Base-by-base conservation (phyloP, 139 green algal genomes). In the Chlamydomonas schloesseri region DNA sequence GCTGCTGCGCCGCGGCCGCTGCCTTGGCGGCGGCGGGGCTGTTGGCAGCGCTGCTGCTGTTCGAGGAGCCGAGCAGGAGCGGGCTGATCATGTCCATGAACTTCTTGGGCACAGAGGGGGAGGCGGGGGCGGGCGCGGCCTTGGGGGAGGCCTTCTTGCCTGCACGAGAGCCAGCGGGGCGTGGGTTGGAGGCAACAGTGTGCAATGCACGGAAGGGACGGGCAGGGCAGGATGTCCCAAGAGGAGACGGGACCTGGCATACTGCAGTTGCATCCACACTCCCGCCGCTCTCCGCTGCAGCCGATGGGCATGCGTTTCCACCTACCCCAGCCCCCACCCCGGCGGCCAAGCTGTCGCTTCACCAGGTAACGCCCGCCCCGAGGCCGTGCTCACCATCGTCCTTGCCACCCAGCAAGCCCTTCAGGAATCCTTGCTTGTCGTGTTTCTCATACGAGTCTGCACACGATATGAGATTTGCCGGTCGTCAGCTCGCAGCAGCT, bases 51-150 rank as follows among this genome's bases (percentile, higher is more conserved):
- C 37, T 67, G 79, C 47, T 77, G 65, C 64, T 75, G 58, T 18
- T 47, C 13, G 83, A 86, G 10, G 53, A 62, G 70, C 85, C 85
- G 20, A 83, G 71, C 10, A 90, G 80, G 34, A 90, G 87, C 3
- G 87, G 87, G 37, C 73, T 86, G 72, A 90, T 77, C 80, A 90
- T 86, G 64, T 90, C 81, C 73, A 82, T 79, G 20, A 90, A 83
- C 73, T 90, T 90, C 57, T 85, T 83, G 11, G 80, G 71, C 24
- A 88, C 64, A 3, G 75, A 90, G 1, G 70, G 23, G 3, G 69
- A 31, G 20, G 58, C 11, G 9, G 69, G 68, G 13, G 69, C 23
- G 42, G 42, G 42, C 1, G 69, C 1, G 20, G 81, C 28, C 55
- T 87, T 87, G 3, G 55, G 28, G 33, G 69, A 20, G 31, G 55